Conservation (phyloP, 2,329 filamentous ascomycete species). For the Colletotrichum sp. region DNA sequence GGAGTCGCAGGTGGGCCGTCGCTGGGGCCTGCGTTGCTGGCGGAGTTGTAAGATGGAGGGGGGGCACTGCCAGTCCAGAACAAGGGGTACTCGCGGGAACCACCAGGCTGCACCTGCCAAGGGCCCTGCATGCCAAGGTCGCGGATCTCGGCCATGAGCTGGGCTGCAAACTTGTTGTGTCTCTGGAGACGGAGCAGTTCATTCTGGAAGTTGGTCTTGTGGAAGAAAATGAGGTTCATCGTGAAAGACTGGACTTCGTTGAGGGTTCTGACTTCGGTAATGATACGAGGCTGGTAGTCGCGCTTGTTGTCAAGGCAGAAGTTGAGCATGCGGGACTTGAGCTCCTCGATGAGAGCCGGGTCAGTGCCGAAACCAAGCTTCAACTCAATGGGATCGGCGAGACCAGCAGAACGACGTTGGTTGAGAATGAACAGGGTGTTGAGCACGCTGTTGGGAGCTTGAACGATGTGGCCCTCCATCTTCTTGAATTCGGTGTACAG, state of each 20-base stretch:
- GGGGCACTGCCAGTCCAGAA: conserved; percentile 49
- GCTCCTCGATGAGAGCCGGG: conserved; percentile 79
- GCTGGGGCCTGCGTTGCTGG: conserved; percentile 23
- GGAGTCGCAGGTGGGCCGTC: conserved; percentile 19
- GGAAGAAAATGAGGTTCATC: conserved; percentile 95
- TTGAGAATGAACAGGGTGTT: conserved; percentile 96
- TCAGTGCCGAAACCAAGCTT: conserved; percentile 90
- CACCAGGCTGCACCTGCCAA: conserved; percentile 63
- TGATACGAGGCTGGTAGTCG: conserved; percentile 84
- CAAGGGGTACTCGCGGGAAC: conserved; percentile 71
- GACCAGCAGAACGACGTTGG: conserved; percentile 84
- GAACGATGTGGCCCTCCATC: conserved; percentile 95
- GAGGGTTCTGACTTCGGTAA: conserved; percentile 83
- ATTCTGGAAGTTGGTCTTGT: conserved; percentile 97
- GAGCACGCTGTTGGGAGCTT: conserved; percentile 92
- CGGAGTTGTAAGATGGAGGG: conserved; percentile 38
- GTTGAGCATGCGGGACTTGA: conserved; percentile 80
- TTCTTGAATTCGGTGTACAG: conserved; percentile 98
- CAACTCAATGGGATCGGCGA: conserved; percentile 86
- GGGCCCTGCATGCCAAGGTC: conserved; percentile 87
- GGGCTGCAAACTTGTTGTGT: conserved; percentile 93
- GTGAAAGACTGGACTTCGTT: conserved; percentile 85
- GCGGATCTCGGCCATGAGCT: conserved; percentile 85
- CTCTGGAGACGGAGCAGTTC: conserved; percentile 87
- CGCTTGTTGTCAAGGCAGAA: conserved; percentile 87